Evolutionary conservation across 768 basidiomycete genomes (phyloP), one percentile per base, ranked within the genome.

Genomic region (Suillus spraguei): DNA sequence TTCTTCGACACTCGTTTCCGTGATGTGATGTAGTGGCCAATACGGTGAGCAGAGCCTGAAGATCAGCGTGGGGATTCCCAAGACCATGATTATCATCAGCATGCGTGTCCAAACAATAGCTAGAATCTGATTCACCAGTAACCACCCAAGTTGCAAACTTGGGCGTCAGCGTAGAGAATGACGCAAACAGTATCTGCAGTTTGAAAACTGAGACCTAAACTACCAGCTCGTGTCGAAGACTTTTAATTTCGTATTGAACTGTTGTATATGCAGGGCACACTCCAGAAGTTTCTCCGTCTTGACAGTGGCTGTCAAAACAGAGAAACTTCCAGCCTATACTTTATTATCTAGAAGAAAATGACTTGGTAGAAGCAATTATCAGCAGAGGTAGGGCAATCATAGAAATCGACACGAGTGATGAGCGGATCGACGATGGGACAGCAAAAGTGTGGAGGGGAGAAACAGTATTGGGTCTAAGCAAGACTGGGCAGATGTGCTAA

Each of bases 341-440:
- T 93, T 17, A 96, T 98, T 97, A 99, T 98, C 78, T 99, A 97
- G 89, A 99, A 99, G 87, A 99, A 99, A 69, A 99, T 98, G 62
- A 97, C 94, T 92, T 95, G 66, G 0, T 62, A 35, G 53, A 59
- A 14, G 61, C 49, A 62, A 61, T 49, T 60, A 62, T 60, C 11
- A 64, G 13, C 39, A 67, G 3, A 22, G 53, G 22, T 8, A 39
- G 6, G 5, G 44, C 5, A 2, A 44, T 11, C 1, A 22, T 14
- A 22, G 24, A 33, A 22, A 5, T 38, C 32, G 24, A 68, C 85
- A 54, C 71, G 28, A 28, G 28, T 28, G 28, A 4, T 28, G 28
- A 28, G 28, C 28, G 28, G 28, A 28, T 28, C 28, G n/a, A n/a
- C 28, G 28, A 28, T 28, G 28, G 28, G 2, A 4, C 28, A n/a